Evolutionary conservation across 2,329 filamentous ascomycete species (phyloP), one percentile per base, ranked within the genome.

Genomic region (Ophidiomyces ophidiicola): DNA sequence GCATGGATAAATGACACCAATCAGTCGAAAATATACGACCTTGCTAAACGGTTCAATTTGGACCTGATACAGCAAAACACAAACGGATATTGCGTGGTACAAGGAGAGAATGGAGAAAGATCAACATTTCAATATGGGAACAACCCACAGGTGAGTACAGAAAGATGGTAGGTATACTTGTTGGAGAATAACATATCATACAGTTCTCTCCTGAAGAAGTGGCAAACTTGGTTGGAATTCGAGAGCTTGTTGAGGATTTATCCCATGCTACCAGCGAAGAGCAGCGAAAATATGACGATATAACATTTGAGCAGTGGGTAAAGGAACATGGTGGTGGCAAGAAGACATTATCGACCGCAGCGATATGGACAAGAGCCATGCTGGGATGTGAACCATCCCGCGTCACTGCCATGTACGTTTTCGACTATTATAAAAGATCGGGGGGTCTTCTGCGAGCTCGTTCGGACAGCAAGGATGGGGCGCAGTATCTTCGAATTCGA

Each of bases 361-460:
- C 60, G 8, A 39, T 62, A 1, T 63, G 59, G 60, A 50, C 52
- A 1, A 45, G 52, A 5, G 59, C 55, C 2, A 63, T 63, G 59
- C 55, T 61, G 6, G 60, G 61, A 0, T 20, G 62, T 0, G 58
- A 63, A 41, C 57, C 59, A 0, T 57, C 47, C 1, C 48, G 62
- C 23, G 52, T 60, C 28, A 60, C 56, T 0, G 60, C 59, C 0
- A 57, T 54, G 0, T 62, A 46, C 44, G 60, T 62, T 32, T 57
- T 62, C 15, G 58, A 61, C 36, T 61, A 62, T 44, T 63, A 60
- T 32, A 57, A 58, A 6, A 48, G 51, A 0, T 60, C 60, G 36
- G 43, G 47, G 1, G 58, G 60, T 0, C 50, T 62, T 3, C 40
- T 62, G 3, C 49, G 56, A 1, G 55, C 60, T 7, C 55, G 59